Percentiles rank a stretch among this genome's conserved stretches.
These are phyloP conservation scores for Suillus occidentalis DNA, from an alignment of 768 basidiomycete species.

Conservation along the genomic window DNA sequence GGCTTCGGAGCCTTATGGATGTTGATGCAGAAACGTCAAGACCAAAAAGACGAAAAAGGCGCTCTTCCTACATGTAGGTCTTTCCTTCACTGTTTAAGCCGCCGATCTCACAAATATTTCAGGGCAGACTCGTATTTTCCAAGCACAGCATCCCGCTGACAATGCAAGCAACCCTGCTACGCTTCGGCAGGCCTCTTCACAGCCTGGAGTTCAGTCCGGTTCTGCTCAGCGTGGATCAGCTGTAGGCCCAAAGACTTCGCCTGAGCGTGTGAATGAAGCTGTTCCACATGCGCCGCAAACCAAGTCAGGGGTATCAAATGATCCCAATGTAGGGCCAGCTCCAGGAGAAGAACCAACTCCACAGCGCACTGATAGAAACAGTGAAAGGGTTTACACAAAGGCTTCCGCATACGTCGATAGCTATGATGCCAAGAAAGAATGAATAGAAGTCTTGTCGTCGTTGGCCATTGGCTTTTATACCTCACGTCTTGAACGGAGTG, in stretches of 20 bases:
- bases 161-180: conserved; percentile 20
- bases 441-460: neutral
- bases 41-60: conserved; percentile 19
- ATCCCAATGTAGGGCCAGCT: conserved; percentile 6
- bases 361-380: conserved; percentile 7
- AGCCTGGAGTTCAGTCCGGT: neutral
- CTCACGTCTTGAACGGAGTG: no score
- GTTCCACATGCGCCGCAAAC: conserved; percentile 10
- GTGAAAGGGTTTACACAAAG: conserved; percentile 15
- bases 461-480: neutral
- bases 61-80: conserved; percentile 19
- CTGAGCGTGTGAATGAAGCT: neutral
- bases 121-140: conserved; percentile 31
- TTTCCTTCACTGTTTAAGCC: neutral
- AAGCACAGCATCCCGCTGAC: conserved; percentile 19
- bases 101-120: neutral
- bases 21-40: conserved; percentile 18
- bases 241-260: neutral
- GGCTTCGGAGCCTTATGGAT: conserved; percentile 25
- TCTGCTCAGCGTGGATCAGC: neutral
- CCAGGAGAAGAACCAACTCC: conserved; percentile 11
- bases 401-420: conserved; percentile 4
- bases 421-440: neutral
- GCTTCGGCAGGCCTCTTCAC: neutral
- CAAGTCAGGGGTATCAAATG: conserved; percentile 2